phyloP scores from a whole-genome alignment of 2,329 filamentous ascomycete genomes.

The Polychaeton citri region DNA sequence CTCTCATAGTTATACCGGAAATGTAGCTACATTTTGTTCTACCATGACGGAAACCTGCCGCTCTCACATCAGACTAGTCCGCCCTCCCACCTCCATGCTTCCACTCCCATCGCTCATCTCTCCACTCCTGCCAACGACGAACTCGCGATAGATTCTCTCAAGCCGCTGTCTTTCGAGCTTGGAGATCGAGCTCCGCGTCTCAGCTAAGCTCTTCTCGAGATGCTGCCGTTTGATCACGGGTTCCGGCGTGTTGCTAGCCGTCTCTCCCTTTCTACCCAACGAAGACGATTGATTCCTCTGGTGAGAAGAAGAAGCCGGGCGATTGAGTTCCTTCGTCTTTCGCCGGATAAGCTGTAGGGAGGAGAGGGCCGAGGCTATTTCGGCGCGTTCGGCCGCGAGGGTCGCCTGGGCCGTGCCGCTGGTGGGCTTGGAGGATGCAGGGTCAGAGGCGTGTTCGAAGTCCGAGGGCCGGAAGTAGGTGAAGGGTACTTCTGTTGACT shows the following conservation, averaged over 20 bases:
- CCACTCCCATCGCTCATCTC: conserved; percentile 93
- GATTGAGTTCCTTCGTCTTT: conserved; percentile 40
- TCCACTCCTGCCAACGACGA: conserved; percentile 81
- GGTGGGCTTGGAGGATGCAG: conserved; percentile 58
- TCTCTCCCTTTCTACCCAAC: conserved; percentile 5
- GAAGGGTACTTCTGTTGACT: neutral
- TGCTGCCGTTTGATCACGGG: conserved; percentile 79
- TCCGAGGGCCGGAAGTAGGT: conserved; percentile 3
- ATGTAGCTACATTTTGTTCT: no score
- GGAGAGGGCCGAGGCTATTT: conserved; percentile 69
- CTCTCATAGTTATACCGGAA: no score
- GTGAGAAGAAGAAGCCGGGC: conserved; percentile 6
- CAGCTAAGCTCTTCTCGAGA: conserved; percentile 60
- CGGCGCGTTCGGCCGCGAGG: conserved; percentile 53
- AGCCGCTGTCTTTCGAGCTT: conserved; percentile 61
- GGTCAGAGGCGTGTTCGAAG: conserved; percentile 62
- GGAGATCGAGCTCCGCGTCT: conserved; percentile 72
- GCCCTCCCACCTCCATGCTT: conserved; percentile 78
- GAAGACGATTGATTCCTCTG: conserved; percentile 2
- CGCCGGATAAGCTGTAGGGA: conserved; percentile 61
- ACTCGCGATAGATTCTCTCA: conserved; percentile 76
- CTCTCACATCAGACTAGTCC: conserved; percentile 96
- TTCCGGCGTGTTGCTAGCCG: conserved; percentile 30
- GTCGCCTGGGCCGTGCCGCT: conserved; percentile 18
- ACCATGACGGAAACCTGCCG: no score